Base-by-base conservation (phyloP, 192 early-diverging fungal genomes). In the Umbelopsis sp. region DNA sequence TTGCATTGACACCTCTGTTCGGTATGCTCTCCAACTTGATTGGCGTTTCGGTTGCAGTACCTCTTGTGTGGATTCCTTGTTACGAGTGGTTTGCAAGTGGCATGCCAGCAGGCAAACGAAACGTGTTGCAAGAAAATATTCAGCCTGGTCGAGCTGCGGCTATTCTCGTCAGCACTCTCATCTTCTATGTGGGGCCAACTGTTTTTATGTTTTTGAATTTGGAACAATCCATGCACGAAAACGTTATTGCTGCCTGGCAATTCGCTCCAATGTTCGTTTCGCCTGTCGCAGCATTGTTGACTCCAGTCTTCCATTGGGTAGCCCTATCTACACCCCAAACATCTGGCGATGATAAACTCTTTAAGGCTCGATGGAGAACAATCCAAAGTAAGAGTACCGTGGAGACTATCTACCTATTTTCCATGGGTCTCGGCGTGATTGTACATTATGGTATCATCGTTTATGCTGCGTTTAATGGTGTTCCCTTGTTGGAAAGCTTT, bases 41-140 rank as follows among this genome's bases (percentile, higher is more conserved):
- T 11, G 38, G 70, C 36, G 54, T 71, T 8, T 71, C 70, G 5
- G 26, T 71, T 38, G 12, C 41, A 7, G 70, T 71, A n/a, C 70
- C 70, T 31, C 32, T 59, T 17, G 1, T 71, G 14, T 71, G 70
- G 70, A 56, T 71, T 31, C 70, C 70, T 8, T 36, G 22, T 44
- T 71, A 71, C 25, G 20, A 53, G 14, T 71, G 56, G 56, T 62
- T 29, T 32, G 17, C 56, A 34, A 32, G 26, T 20, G 56, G 56
- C 31, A 12, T 29, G 26, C 56, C 56, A 0, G 11, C 56, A 34
- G 56, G 56, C 26, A 62, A 62, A 20, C 56, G 56, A 0, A 62
- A 62, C 14, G 56, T 62, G 16, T 2, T 62, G 24, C 26, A 17
- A 26, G 56, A 62, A 7, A 62, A 29, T 32, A 62, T 62, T 32